phyloP scores from a whole-genome alignment of 371 early-diverging fungal genomes.

The Dichotomocladium elegans region DNA sequence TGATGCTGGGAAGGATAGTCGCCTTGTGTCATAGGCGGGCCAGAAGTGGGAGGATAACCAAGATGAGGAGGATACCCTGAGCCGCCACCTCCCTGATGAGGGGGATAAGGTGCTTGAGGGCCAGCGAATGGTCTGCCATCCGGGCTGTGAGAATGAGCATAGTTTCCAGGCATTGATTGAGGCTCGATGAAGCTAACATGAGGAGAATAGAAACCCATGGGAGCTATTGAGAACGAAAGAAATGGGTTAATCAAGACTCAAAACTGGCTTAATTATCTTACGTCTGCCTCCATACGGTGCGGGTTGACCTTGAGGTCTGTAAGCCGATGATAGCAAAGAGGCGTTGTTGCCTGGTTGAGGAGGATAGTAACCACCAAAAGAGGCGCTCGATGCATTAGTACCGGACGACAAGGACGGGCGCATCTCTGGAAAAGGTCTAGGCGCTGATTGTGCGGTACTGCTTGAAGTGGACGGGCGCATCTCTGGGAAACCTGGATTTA shows the following conservation, averaged over 20 bases:
- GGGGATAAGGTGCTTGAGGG: conserved; percentile 14
- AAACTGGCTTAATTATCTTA: too few species aligned
- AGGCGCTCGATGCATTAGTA: neutral
- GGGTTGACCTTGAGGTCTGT: conserved; percentile 2
- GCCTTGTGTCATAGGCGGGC: neutral
- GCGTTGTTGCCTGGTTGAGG: neutral
- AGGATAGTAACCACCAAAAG: conserved; percentile 1
- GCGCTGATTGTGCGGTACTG: too few species aligned
- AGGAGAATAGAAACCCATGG: conserved; percentile 8
- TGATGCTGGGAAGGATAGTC: too few species aligned
- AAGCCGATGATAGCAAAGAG: neutral
- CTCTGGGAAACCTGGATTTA: too few species aligned
- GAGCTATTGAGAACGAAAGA: neutral
- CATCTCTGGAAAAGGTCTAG: too few species aligned
- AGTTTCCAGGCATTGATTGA: conserved; percentile 5
- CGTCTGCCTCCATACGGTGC: conserved; percentile 1
- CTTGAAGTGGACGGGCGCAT: too few species aligned
- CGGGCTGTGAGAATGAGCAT: conserved; percentile 1
- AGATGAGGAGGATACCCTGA: too few species aligned
- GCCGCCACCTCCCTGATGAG: conserved; percentile 2
- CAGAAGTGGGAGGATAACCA: neutral
- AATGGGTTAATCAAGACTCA: too few species aligned
- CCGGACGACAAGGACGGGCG: too few species aligned
- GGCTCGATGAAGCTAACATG: conserved; percentile 16
- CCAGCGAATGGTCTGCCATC: conserved; percentile 16